Evolutionary conservation across 148 eudicot species (phyloP), one percentile per base, ranked within the genome.

Genomic region (Arctostaphylos glauca): DNA sequence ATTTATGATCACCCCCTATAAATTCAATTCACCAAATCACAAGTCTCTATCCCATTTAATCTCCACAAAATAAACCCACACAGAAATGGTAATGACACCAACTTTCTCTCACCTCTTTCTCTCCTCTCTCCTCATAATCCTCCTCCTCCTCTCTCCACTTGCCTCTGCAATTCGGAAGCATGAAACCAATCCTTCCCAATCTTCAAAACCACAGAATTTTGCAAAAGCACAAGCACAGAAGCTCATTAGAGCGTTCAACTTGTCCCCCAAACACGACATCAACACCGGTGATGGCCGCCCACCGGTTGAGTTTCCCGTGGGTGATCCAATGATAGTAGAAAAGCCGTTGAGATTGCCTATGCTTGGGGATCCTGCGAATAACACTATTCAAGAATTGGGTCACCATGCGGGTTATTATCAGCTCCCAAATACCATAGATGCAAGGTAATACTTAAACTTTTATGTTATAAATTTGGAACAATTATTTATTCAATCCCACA

Each of bases 381-480:
- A 66, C 13, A n/a, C 90, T 19, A 90, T 94, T 75, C 83, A 89
- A 53, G 84, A 93, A 56, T 89, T 94, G 90, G 95, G 96, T 58
- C 95, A 93, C 74, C 96, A 94, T 89, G 98, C 98, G 44, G 98
- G 96, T 77, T 94, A 93, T 84, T 94, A 86, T 82, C 89, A 88
- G 18, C 94, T 94, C 81, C 90, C 91, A 16, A 92, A 89, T 74
- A 80, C 93, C 8, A 89, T 87, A 72, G 95, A 90, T 84, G 96
- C 95, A 83, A 93, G 96, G 96, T 66, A 66, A 64, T 23, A 62
- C 31, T 8, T 31, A 31, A 0, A 31, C 38, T 31, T 31, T 31
- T 31, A 31, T 31, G 38, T 31, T 31, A 31, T 31, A 1, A 31
- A 31, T 31, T 31, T 31, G 38, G 38, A 31, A 31, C 38, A 31